Evolutionary conservation across 768 basidiomycete genomes (phyloP), one percentile per base, ranked within the genome.

Genomic region (Lactifluus hygrophoroides): DNA sequence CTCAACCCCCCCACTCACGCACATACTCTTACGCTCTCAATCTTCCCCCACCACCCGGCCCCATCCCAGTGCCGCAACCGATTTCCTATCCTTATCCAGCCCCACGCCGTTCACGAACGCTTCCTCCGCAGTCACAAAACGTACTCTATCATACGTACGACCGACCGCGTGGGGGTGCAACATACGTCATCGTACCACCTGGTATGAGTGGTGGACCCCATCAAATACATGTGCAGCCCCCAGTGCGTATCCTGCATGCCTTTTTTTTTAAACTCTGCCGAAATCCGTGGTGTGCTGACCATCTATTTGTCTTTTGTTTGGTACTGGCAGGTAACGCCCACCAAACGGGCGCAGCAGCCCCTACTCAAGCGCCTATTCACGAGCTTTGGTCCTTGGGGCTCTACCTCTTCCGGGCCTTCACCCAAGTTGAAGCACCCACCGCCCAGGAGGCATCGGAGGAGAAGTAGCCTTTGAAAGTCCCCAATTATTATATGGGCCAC

Each of bases 301-400:
- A 27, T 45, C 23, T n/a, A 27, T 61, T 42, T 50, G 32, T 57
- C 21, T 27, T 21, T 28, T 7, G 43, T 55, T 5, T 34, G 25
- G 7, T 28, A 28, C 46, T 44, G 40, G 40, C 32, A 54, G 59
- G 38, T 54, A 28, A 50, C 45, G 30, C 51, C 55, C 35, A 44
- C 47, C 2, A 56, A 62, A 56, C 51, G 55, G 40, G 17, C 51
- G 25, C 55, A 57, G 21, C 32, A 32, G 32, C 62, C 62, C 10
- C 60, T 64, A 7, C 46, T 64, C 23, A 64, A 64, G 55, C 62
- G 62, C 46, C 32, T 64, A 1, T 43, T 64, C 17, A 60, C 60
- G 9, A 62, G 48, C 32, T 51, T 63, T 11, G 59, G 53, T 2
- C 56, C 62, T 2, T 60, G 59, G 59, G 49, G 54, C 13, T 60